phyloP scores from a whole-genome alignment of 2,329 filamentous ascomycete genomes.

The Neonectria neomacrospora region DNA sequence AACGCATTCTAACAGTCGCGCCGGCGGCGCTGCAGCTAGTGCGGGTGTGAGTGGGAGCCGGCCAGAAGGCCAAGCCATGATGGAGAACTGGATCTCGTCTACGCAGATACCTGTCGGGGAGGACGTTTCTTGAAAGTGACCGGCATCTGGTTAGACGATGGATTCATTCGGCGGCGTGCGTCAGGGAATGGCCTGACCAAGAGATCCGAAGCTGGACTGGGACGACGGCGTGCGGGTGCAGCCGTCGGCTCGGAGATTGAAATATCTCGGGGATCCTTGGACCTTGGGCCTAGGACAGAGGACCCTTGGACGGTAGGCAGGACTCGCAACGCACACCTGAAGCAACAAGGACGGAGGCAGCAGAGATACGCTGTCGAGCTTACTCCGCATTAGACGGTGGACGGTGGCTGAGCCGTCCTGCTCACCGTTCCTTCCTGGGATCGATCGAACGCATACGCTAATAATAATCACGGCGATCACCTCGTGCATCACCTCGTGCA shows the following conservation, averaged over 20 bases:
- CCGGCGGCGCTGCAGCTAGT: constrained; percentile 45
- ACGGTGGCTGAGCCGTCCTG: constrained; percentile 11
- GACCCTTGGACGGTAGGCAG: constrained; percentile 1
- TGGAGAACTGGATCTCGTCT: constrained; percentile 87
- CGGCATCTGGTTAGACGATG: constrained; percentile 5
- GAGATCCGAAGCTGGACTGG: background rate
- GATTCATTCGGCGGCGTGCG: constrained; percentile 15
- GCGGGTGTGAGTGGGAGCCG: constrained; percentile 39
- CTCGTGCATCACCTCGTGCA: constrained; percentile 1
- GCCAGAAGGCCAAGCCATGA: constrained; percentile 70
- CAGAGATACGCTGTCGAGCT: background rate
- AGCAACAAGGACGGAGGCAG: constrained; percentile 14
- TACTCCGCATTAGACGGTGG: background rate
- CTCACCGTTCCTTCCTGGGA: constrained; percentile 3
- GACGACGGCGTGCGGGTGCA: constrained; percentile 11
- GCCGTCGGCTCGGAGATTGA: constrained; percentile 21
- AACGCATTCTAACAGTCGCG: constrained; percentile 47
- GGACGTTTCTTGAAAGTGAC: constrained; percentile 44
- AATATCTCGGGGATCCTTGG: background rate
- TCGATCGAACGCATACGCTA: constrained; percentile 12
- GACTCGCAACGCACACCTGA: constrained; percentile 18
- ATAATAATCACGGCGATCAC: constrained; percentile 10
- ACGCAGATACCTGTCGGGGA: constrained; percentile 71
- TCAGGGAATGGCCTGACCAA: constrained; percentile 23
- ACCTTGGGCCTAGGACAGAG: background rate